These are phyloP conservation scores for Candida sphagnicola DNA, from an alignment of 805 yeast species.

Conservation along the genomic window DNA sequence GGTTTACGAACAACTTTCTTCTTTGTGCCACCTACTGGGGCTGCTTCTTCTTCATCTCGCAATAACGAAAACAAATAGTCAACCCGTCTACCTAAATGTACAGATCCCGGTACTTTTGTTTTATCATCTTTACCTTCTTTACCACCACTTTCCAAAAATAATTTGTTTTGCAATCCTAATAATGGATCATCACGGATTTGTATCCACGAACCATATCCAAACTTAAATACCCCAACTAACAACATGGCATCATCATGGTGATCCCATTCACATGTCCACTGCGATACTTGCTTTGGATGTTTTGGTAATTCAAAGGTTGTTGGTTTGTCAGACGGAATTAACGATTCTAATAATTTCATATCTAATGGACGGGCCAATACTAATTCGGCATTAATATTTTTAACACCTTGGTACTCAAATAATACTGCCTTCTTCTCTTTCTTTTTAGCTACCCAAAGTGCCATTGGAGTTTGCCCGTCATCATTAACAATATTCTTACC, in stretches of 20 bases:
- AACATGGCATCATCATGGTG: constrained; percentile 81
- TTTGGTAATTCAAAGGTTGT: constrained; percentile 55
- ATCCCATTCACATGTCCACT: constrained; percentile 90
- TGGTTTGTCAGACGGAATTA: constrained; percentile 53
- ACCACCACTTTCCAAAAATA: constrained; percentile 52
- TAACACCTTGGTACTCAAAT: constrained; percentile 84
- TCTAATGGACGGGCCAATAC: constrained; percentile 82
- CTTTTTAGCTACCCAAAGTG: constrained; percentile 58
- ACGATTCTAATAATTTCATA: constrained; percentile 58
- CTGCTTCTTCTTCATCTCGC: constrained; percentile 48
- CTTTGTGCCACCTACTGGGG: constrained; percentile 14
- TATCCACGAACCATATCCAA: constrained; percentile 95
- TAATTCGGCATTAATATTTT: constrained; percentile 86
- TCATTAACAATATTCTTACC: constrained; percentile 33
- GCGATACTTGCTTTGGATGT: constrained; percentile 75
- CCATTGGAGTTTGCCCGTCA: constrained; percentile 44
- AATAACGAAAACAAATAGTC: constrained; percentile 78
- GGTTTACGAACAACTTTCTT: constrained; percentile 15
- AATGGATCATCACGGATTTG: constrained; percentile 95
- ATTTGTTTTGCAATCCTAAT: constrained; percentile 77
- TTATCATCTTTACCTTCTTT: constrained; percentile 25
- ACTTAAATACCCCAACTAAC: constrained; percentile 80
- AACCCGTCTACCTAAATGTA: constrained; percentile 86
- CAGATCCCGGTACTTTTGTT: constrained; percentile 79
- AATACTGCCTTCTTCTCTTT: constrained; percentile 87